Base-by-base conservation (phyloP, 352 stramenopile genomes). In the Pythium apleroticum region DNA sequence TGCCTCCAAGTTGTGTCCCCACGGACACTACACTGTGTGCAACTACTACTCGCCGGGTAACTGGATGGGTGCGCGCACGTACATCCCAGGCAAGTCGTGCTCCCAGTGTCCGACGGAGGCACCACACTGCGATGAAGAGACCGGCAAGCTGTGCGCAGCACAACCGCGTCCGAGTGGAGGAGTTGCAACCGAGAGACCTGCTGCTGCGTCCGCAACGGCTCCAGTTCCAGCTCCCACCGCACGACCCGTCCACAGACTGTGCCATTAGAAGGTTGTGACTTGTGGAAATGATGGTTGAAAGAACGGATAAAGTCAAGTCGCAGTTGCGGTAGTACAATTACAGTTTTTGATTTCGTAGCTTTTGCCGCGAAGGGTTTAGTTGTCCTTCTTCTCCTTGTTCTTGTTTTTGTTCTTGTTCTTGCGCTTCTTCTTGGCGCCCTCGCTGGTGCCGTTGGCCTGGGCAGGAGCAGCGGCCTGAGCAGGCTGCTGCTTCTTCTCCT, bases 361-460 rank as follows among this genome's bases (percentile, higher is more conserved):
- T 31, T 35, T 35, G 25, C 9, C 19, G 37, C 8, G 41, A 14
- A 22, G 4, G 17, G n/a, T 33, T 30, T 57, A 63, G 46, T 83
- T 76, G 69, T 77, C 75, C 68, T 82, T 82, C 63, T 88, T 88
- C 68, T 88, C 68, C 59, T 80, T 75, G 65, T 83, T 86, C 57
- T 66, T 63, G 43, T 65, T 68, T 53, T 68, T 73, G 59, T 80
- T 79, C 66, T 78, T 84, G 69, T 78, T 78, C 68, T 80, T 80
- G 62, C 81, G 76, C 68, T 90, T 90, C 69, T 88, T 88, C 63
- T 83, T 76, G 17, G 71, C 65, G 30, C 57, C 65, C 3, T 71
- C 35, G 8, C 60, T 46, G 2, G 48, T 30, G 54, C 69, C 66
- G 20, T 60, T 68, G 50, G 30, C 57, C 35, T 62, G 57, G 37